Base-by-base conservation (phyloP, 2,329 filamentous ascomycete genomes). In the Endothia cerciana region DNA sequence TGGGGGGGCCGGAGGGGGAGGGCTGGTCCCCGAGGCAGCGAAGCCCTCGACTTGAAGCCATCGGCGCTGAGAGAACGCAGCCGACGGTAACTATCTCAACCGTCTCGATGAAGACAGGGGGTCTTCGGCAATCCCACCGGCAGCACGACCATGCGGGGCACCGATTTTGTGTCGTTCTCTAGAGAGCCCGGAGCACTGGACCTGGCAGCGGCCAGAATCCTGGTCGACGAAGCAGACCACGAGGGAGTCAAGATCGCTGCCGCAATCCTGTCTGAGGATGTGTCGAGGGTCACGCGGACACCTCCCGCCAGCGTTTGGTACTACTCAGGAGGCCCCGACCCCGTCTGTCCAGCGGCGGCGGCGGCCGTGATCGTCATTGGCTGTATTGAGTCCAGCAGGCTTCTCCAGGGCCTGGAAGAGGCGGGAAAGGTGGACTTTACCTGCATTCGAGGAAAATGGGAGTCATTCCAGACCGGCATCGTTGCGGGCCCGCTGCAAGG, bases 291-390 rank as follows among this genome's bases (percentile, higher is more conserved):
- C 33, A 75, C 72, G 1, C 41, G 30, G n/a, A 45, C 64, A 66
- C 55, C n/a, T 53, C 55, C 33, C 63, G 55, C 67, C 66, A 28
- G n/a, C 13, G 8, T 67, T 13, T n/a, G 19, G 30, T 45, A 30
- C 11, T 38, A 59, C 6, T 19, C 5, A 8, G 25, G 57, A 13
- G 19, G 2, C 8, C 62, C 62, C 33, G 49, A 58, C 0, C 33
- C 13, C 4, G 41, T 25, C 51, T 15, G 30, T 19, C 28, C 38
- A 41, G 77, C 72, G 1, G 74, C 74, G 1, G 78, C 77, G 2
- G 83, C 87, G 65, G 82, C 87, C 62, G 78, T 77, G 2, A 83
- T 87, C 65, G 82, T 87, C 63, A 80, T 81, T 15, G 85, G 83
- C 10, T 85, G 83, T 0, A 76, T 85, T 65, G 81, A 82, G 62